Percentiles rank a stretch among this genome's conserved stretches.
Evolutionary conservation across 352 stramenopile species (phyloP).

Genomic region (Blastocystis hominis): DNA sequence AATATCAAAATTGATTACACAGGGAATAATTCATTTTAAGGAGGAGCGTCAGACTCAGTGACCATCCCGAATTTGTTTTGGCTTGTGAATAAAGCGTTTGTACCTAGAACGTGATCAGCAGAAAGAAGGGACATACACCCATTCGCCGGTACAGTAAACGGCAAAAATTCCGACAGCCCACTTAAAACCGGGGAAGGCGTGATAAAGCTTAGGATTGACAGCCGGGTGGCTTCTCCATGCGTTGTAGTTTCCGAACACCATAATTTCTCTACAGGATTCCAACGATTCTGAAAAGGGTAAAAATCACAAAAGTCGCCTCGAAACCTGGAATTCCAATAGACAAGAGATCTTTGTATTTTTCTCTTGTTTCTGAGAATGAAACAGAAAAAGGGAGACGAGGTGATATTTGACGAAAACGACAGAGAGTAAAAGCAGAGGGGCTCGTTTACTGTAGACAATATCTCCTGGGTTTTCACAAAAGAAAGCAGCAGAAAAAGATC

Average conservation of each 20-base stretch:
- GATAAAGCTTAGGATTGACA: slow-evolving; percentile 44
- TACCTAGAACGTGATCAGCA: neutral
- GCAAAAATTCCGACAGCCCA: slow-evolving; percentile 58
- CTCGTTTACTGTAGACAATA: neutral
- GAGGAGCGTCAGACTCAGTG: neutral
- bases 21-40: too few relatives aligned
- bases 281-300: neutral
- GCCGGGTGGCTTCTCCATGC: slow-evolving; percentile 57
- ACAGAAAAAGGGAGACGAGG: neutral
- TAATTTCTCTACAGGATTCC: neutral
- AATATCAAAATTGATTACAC: too few relatives aligned
- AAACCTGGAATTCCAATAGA: neutral
- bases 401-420: slow-evolving; percentile 21
- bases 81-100: slow-evolving; percentile 43
- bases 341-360: neutral
- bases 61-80: slow-evolving; percentile 6
- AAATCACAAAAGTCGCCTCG: neutral
- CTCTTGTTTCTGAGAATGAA: neutral
- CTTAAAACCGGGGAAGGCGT: slow-evolving; percentile 57
- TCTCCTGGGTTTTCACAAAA: slow-evolving; percentile 43
- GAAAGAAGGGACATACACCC: neutral
- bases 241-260: slow-evolving; percentile 58
- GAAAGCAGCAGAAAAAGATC: slow-evolving; percentile 24
- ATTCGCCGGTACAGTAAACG: slow-evolving; percentile 50
- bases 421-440: neutral